Conservation (phyloP, 805 yeast genomes). For the Lachancea meyersii region DNA sequence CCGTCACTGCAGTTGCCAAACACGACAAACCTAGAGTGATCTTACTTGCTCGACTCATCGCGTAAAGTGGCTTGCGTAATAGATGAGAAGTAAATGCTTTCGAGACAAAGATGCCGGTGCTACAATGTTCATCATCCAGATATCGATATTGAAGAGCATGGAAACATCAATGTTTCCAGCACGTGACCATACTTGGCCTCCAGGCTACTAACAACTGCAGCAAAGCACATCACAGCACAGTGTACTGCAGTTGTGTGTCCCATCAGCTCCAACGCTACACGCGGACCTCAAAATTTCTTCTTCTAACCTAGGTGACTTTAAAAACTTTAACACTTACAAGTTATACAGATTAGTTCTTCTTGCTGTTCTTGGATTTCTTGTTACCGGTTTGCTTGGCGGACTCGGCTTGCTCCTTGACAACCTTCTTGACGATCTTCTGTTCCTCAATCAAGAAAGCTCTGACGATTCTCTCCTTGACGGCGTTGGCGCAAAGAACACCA, state of each 20-base stretch:
- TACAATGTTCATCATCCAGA: too few species aligned
- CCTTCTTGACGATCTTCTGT: slow-evolving; percentile 99
- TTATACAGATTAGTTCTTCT: slow-evolving; percentile 16
- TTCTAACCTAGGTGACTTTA: slow-evolving; percentile 2
- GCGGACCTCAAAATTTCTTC: not conserved
- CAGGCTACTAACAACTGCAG: too few species aligned
- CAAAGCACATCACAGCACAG: too few species aligned
- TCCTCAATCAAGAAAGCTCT: slow-evolving; percentile 99
- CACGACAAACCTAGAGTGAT: slow-evolving; percentile 60
- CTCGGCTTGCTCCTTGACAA: slow-evolving; percentile 91
- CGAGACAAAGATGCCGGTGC: too few species aligned
- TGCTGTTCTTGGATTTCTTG: slow-evolving; percentile 32
- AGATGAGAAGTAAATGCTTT: too few species aligned
- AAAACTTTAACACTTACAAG: slow-evolving; percentile 11
- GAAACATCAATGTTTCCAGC: too few species aligned
- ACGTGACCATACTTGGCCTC: too few species aligned
- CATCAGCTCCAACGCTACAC: too few species aligned
- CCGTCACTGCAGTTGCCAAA: slow-evolving; percentile 50
- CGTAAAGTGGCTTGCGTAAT: not conserved
- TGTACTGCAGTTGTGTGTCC: too few species aligned
- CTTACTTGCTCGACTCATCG: slow-evolving; percentile 77
- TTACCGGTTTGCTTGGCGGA: slow-evolving; percentile 66
- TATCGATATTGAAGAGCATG: too few species aligned
- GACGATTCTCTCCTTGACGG: slow-evolving; percentile 98
- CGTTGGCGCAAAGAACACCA: slow-evolving; percentile 97